Evolutionary conservation across 2,329 filamentous ascomycete genomes (phyloP), one percentile per base, ranked within the genome.

Genomic region (Stromatinia cepivora): DNA sequence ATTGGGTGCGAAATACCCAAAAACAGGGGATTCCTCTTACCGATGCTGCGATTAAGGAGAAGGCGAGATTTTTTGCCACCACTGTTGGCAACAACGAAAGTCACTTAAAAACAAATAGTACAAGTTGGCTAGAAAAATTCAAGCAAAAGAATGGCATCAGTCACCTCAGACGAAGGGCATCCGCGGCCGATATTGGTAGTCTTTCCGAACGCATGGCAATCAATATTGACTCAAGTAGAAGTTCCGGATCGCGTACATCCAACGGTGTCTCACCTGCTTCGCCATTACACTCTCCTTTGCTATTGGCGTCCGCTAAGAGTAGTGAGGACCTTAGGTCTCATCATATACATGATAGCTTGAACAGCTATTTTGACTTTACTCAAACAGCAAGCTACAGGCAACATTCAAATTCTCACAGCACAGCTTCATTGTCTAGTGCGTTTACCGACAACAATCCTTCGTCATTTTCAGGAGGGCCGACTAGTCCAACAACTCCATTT

Each of bases 91-190:
- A 88, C 69, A 86, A 88, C 4, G 92, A 97, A 67, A 88, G 85
- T 72, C 87, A 92, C 63, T 80, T 90, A 69, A 92, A 90, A 75
- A 86, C 87, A 62, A 86, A 92, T 73, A 95, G 87, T 74, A 83
- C 87, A 42, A 89, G 85, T 74, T 97, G 94, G 94, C 85, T 98
- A 46, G 93, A 97, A 77, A 96, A 95, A 78, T 98, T 98, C 84
- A 97, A 97, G 83, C 88, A 93, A 78, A 97, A 94, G 81, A 81
- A 81, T 22, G 82, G 74, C 6, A 75, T 78, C 50, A 70, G 69
- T 25, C 72, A 81, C 22, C 76, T 88, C 50, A 82, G 83, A 71
- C 82, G 87, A 57, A 81, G 87, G 67, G 87, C 87, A 9, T 89
- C 87, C 4, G 87, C 89, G 78, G 86, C 88, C 50, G 93, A 92